A percentile compares a stretch with the other conserved stretches of the same genome.
phyloP scores from a whole-genome alignment of 805 yeast genomes.

The Wickerhamiella cacticola region DNA sequence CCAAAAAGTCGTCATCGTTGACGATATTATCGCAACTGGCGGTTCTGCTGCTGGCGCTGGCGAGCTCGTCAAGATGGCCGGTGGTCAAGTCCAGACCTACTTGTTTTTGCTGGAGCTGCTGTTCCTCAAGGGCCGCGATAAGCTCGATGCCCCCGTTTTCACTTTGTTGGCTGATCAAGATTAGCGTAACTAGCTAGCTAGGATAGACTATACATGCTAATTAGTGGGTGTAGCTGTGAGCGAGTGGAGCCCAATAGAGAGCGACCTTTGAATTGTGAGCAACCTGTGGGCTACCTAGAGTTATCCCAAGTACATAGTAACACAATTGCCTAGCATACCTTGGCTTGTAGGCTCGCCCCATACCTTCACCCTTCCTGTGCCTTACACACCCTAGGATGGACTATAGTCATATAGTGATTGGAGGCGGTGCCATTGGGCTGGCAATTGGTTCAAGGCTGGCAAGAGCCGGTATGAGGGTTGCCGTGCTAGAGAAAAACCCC shows the following conservation, averaged over 20 bases:
- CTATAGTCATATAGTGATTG: constrained; percentile 51
- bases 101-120: constrained; percentile 88
- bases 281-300: no score
- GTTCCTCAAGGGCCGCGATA: constrained; percentile 87
- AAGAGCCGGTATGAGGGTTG: constrained; percentile 39
- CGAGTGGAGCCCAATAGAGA: no score
- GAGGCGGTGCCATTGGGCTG: constrained; percentile 77
- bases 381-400: no score
- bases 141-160: constrained; percentile 73
- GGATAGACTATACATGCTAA: no score
- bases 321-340: no score
- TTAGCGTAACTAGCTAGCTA: not conserved
- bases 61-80: constrained; percentile 53
- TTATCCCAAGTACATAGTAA: no score
- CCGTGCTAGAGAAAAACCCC: constrained; percentile 57
- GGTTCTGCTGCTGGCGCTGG: constrained; percentile 96
- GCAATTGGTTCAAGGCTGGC: constrained; percentile 64
- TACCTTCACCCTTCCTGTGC: no score
- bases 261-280: no score
- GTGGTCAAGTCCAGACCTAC: constrained; percentile 67
- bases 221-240: not conserved
- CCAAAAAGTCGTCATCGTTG: constrained; percentile 74
- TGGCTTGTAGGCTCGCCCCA: no score
- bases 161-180: constrained; percentile 74
- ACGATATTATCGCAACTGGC: constrained; percentile 96